Base-by-base conservation (phyloP, 2,329 filamentous ascomycete genomes). In the Fusarium sp. region DNA sequence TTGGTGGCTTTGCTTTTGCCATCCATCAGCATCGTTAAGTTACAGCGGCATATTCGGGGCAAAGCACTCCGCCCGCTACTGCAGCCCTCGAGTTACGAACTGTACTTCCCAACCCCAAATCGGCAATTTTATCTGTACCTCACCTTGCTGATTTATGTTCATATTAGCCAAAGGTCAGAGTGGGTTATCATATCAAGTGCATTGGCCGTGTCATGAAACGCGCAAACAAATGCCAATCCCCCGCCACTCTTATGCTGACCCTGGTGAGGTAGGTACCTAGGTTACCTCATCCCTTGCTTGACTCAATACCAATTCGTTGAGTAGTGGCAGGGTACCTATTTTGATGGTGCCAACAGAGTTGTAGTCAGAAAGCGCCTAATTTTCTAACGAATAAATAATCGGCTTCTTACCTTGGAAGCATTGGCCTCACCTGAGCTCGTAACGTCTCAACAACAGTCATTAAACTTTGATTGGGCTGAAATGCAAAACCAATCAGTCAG, bases 51-150 rank as follows among this genome's bases (percentile, higher is more conserved):
- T 50, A 65, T 53, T 77, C 73, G 75, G 75, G 71, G 75, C 75
- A 76, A 76, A 77, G 75, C 71, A 61, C 71, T 73, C 71, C 68
- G 69, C 71, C 72, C 71, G 41, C 75, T 77, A 77, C 75, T 75
- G 73, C 75, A 71, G 63, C 73, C 36, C 44, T 50, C 74, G n/a
- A n/a, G n/a, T n/a, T 66, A 65, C 65, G 71, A 72, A 74, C 71
- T 65, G 50, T 24, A 57, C 57, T 47, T 57, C 58, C 57, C 68
- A 69, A 65, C 58, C 36, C 60, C 39, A 58, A 68, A 70, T 63
- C 56, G 55, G 39, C 38, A 71, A 39, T 54, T 54, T 53, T 54
- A 39, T 71, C 42, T 47, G 53, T 54, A 54, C 35, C 56, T 67
- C 15, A 14, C 33, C 33, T 36, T 57, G 16, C 30, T 51, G 65